Conservation (phyloP, 139 green algal species). For the Mychonastes homosphaera region DNA sequence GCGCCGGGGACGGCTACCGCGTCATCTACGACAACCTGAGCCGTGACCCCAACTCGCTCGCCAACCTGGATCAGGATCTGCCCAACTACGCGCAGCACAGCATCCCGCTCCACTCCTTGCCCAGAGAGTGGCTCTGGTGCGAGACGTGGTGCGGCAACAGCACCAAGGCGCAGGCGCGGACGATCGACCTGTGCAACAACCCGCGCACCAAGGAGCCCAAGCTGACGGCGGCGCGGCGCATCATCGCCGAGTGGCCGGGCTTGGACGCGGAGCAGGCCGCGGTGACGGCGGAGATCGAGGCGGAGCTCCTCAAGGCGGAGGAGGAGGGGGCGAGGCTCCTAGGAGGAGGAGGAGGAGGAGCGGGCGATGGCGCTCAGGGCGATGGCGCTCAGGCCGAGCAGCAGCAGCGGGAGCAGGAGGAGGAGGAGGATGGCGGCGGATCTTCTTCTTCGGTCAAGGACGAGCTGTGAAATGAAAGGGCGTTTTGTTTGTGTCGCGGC, state of each 20-base stretch:
- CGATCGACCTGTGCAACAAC: constrained; percentile 99
- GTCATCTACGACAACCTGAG: constrained; percentile 89
- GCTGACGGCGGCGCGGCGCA: constrained; percentile 75
- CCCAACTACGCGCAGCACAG: constrained; percentile 96
- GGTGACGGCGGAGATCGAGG: constrained; percentile 16
- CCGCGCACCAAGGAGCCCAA: constrained; percentile 99
- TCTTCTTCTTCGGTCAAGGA: no score
- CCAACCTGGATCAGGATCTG: constrained; percentile 97
- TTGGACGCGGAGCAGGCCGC: constrained; percentile 58
- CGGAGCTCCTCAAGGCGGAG: no score
- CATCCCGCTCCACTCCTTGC: constrained; percentile 87
- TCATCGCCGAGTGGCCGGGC: constrained; percentile 82
- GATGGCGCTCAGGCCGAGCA: no score
- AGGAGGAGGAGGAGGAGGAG: no score
- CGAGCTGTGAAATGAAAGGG: no score
- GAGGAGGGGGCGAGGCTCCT: no score
- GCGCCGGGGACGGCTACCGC: neutral
- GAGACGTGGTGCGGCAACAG: constrained; percentile 96
- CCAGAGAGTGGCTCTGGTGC: constrained; percentile 97
- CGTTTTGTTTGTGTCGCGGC: no score
- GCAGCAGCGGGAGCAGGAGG: no score
- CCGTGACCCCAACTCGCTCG: constrained; percentile 89
- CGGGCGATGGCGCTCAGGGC: no score
- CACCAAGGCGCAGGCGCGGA: constrained; percentile 85
- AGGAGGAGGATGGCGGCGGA: no score